Percentiles rank a stretch among this genome's conserved stretches.
These are phyloP conservation scores for Erodium trifolium DNA, from an alignment of 441 rosid genomes.

Conservation along the genomic window DNA sequence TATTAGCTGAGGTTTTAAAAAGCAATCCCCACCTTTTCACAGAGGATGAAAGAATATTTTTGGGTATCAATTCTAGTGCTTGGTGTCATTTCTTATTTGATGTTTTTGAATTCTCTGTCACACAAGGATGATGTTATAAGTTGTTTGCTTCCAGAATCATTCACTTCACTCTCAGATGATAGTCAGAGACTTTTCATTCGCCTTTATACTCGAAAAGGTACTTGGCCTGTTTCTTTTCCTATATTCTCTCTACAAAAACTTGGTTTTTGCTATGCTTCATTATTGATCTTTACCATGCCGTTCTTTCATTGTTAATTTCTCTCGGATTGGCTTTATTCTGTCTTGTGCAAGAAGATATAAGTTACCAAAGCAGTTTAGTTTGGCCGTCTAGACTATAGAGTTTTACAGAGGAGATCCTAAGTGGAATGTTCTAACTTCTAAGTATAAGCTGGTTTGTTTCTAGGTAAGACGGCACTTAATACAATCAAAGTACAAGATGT, in stretches of 20 bases:
- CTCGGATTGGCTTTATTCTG: background rate
- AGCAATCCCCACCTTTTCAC: slow-evolving; percentile 54
- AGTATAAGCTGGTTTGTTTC: background rate
- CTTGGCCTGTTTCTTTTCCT: slow-evolving; percentile 9
- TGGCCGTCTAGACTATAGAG: background rate
- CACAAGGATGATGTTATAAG: slow-evolving; percentile 14
- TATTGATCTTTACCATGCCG: background rate
- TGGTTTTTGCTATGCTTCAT: slow-evolving; percentile 9
- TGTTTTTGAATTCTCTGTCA: slow-evolving; percentile 1
- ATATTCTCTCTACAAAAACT: slow-evolving; percentile 12
- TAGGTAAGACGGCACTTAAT: background rate
- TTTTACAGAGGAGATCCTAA: background rate
- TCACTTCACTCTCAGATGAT: slow-evolving; percentile 48
- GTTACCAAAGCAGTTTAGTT: background rate
- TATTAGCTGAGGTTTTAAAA: slow-evolving; percentile 57
- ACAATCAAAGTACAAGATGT: background rate
- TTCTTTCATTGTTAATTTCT: background rate
- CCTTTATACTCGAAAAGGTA: slow-evolving; percentile 83
- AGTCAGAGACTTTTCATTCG: slow-evolving; percentile 84
- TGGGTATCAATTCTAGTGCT: slow-evolving; percentile 41
- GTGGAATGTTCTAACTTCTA: background rate
- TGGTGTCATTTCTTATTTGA: slow-evolving; percentile 12
- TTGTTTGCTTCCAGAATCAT: slow-evolving; percentile 53
- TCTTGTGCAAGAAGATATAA: background rate
- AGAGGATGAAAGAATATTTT: slow-evolving; percentile 43